These are phyloP conservation scores for Lichtheimia ornata DNA, from an alignment of 371 early-diverging fungal species.

Conservation along the genomic window DNA sequence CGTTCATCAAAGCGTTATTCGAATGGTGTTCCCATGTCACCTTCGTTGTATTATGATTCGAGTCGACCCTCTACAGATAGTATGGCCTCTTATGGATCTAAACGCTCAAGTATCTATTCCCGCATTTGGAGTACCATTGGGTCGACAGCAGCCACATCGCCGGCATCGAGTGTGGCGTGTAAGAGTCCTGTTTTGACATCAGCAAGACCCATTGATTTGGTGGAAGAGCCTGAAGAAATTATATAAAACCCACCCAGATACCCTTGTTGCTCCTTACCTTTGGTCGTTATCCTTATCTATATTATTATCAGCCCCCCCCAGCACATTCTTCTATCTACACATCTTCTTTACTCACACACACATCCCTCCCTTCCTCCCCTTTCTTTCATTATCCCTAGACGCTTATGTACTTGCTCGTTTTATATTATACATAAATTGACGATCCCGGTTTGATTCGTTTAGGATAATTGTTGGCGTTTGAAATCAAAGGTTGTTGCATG, in stretches of 20 bases:
- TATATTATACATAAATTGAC: background rate
- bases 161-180: constrained; percentile 12
- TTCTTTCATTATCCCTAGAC: background rate
- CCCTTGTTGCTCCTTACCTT: too few relatives aligned
- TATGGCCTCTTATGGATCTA: constrained; percentile 31
- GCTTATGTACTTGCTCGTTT: background rate
- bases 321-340: background rate
- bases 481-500: too few relatives aligned
- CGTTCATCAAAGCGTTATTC: background rate
- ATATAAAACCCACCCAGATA: background rate
- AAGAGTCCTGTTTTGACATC: constrained; percentile 10
- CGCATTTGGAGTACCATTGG: constrained; percentile 35
- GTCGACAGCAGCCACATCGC: constrained; percentile 13
- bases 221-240: constrained; percentile 15
- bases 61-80: constrained; percentile 29
- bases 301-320: too few relatives aligned
- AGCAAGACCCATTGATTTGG: constrained; percentile 7
- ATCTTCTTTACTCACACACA: too few relatives aligned
- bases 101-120: constrained; percentile 48
- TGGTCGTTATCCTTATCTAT: too few relatives aligned
- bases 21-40: background rate
- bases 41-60: constrained; percentile 22
- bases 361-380: background rate
- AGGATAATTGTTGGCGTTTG: too few relatives aligned
- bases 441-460: background rate